Evolutionary conservation across 176 grass and related monocot genomes (phyloP).

Genomic region (Hordeum marinum): DNA sequence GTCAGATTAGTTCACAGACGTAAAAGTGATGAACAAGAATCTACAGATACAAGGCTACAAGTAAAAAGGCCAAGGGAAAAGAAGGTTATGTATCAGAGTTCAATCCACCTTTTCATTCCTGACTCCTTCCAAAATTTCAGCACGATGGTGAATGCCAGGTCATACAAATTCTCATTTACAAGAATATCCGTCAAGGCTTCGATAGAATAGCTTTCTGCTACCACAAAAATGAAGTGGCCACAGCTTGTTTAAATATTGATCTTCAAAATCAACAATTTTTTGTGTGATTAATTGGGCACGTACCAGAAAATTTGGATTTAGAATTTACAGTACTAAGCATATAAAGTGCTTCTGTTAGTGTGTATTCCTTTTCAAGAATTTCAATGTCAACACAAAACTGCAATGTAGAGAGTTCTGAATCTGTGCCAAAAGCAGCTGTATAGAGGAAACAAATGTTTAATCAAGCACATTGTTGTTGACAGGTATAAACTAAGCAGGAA

Average conservation of each 20-base stretch:
- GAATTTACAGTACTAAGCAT: conserved; percentile 64
- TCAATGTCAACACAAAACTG: conserved; percentile 84
- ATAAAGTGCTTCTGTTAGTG: conserved; percentile 72
- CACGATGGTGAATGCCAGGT: conserved; percentile 79
- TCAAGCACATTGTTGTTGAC: background rate
- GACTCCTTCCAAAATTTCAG: conserved; percentile 89
- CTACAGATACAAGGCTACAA: background rate
- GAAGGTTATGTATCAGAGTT: background rate
- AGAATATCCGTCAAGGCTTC: conserved; percentile 68
- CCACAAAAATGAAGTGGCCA: background rate
- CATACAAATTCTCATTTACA: conserved; percentile 79
- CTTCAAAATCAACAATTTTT: conserved; percentile 1
- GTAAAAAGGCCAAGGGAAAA: background rate
- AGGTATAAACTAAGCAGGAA: conserved; percentile 13
- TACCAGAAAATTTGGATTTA: conserved; percentile 69
- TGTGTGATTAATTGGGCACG: background rate
- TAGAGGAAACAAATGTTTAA: conserved; percentile 31
- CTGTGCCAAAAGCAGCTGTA: conserved; percentile 45
- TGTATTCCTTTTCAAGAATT: conserved; percentile 89
- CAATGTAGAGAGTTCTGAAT: conserved; percentile 46
- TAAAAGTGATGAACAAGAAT: conserved; percentile 7
- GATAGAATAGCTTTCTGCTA: conserved; percentile 59
- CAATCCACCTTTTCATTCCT: conserved; percentile 58
- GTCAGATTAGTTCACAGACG: conserved; percentile 15
- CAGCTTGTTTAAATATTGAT: conserved; percentile 13